These are phyloP conservation scores for Mycena olivaceomarginata DNA, from an alignment of 768 basidiomycete species.

Conservation along the genomic window DNA sequence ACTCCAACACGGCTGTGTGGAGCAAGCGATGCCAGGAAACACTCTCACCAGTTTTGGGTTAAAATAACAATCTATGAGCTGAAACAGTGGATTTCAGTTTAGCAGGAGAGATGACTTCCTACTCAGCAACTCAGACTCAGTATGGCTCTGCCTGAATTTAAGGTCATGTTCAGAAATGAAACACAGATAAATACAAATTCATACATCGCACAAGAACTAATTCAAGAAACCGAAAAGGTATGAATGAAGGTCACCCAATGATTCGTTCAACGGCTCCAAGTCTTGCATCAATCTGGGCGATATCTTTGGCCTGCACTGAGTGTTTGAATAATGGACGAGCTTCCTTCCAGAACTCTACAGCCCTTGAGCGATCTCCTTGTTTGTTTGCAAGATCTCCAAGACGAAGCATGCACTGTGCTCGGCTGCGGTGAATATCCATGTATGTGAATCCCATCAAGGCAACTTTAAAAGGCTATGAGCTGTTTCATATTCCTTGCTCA, in stretches of 20 bases:
- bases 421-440: not conserved
- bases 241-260: not conserved
- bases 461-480: not conserved
- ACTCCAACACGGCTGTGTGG: too few species aligned
- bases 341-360: not conserved
- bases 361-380: not conserved
- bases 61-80: too few species aligned
- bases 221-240: too few species aligned
- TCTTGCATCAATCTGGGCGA: not conserved
- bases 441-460: not conserved
- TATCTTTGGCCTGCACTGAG: not conserved
- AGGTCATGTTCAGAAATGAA: too few species aligned
- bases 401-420: not conserved
- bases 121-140: too few species aligned
- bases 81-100: too few species aligned
- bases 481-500: not conserved
- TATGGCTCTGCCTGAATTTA: too few species aligned
- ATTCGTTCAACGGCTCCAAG: not conserved
- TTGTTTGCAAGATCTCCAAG: not conserved
- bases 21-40: too few species aligned
- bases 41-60: too few species aligned
- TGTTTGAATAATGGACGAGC: not conserved
- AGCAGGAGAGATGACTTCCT: too few species aligned
- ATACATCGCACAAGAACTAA: too few species aligned
- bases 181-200: too few species aligned